These are phyloP conservation scores for Chlorophyllum brunneum DNA, from an alignment of 768 basidiomycete species.

Conservation along the genomic window DNA sequence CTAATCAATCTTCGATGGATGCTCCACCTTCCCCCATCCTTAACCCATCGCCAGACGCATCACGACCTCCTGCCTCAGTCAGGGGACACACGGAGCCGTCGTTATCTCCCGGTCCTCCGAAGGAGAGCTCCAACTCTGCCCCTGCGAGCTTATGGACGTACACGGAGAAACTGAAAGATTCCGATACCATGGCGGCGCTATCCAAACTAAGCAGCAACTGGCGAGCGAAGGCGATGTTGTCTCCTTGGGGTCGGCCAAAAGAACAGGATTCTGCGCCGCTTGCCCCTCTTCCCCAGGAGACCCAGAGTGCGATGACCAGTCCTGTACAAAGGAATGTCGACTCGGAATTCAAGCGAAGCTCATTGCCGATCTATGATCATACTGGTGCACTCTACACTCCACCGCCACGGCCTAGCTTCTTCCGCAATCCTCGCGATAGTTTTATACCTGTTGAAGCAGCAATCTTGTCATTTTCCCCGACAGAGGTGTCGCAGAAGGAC, in stretches of 20 bases:
- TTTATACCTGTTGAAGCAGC: conserved; percentile 31
- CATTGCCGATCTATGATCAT: conserved; percentile 10
- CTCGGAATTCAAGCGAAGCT: conserved; percentile 8
- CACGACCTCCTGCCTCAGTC: not conserved
- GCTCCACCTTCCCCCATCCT: conserved; percentile 33
- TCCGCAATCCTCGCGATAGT: conserved; percentile 55
- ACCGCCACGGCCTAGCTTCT: conserved; percentile 53
- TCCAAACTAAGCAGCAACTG: conserved; percentile 76
- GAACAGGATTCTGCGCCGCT: not conserved
- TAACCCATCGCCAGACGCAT: not conserved
- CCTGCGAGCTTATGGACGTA: conserved; percentile 58
- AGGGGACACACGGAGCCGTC: conserved; percentile 15
- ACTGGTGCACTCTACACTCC: conserved; percentile 35
- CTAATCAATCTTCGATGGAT: conserved; percentile 75
- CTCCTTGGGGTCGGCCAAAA: conserved; percentile 33
- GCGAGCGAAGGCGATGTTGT: conserved; percentile 58
- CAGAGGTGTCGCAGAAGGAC: conserved; percentile 15
- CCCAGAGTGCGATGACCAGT: conserved; percentile 7
- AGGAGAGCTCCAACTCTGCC: conserved; percentile 2
- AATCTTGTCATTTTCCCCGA: conserved; percentile 18
- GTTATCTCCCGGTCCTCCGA: conserved; percentile 29
- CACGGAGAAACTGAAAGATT: conserved; percentile 70
- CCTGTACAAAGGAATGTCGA: conserved; percentile 2
- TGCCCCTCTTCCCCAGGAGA: not conserved
- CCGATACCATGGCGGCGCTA: conserved; percentile 64